phyloP scores from a whole-genome alignment of 208 protist genomes.

The Angomonas deanei region DNA sequence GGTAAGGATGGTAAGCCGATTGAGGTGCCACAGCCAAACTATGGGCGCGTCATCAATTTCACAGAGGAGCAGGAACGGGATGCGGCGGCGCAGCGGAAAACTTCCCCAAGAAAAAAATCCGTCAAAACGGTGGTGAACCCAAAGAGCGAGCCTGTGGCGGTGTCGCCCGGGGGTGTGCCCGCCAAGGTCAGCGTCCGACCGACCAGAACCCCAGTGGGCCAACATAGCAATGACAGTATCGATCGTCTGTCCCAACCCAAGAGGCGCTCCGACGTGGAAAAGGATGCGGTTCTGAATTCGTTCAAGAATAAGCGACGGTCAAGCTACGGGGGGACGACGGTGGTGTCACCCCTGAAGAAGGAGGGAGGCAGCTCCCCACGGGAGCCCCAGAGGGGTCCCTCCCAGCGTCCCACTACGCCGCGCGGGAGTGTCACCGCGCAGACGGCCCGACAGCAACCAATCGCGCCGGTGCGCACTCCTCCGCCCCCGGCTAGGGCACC shows the following conservation, averaged over 20 bases:
- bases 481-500: not conserved
- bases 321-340: not conserved
- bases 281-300: not conserved
- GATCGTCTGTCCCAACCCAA: constrained; percentile 18
- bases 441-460: not conserved
- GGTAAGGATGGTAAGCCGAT: constrained; percentile 7
- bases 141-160: not conserved
- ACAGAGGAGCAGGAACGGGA: constrained; percentile 44
- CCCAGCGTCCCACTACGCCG: not conserved
- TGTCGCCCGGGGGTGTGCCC: not conserved
- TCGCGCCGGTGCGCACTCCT: not conserved
- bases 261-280: not conserved
- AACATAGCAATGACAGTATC: not conserved
- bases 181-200: not conserved
- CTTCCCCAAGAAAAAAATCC: constrained; percentile 2
- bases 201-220: not conserved
- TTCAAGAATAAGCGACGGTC: not conserved
- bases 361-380: not conserved
- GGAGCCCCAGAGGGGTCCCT: not conserved
- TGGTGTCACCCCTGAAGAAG: not conserved
- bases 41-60: constrained; percentile 54
- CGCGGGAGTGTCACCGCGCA: not conserved
- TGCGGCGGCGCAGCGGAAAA: constrained; percentile 8
- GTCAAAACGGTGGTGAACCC: not conserved
- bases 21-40: constrained; percentile 34